phyloP scores from a whole-genome alignment of 306 rosid genomes.

The Cicer chorassanicum region DNA sequence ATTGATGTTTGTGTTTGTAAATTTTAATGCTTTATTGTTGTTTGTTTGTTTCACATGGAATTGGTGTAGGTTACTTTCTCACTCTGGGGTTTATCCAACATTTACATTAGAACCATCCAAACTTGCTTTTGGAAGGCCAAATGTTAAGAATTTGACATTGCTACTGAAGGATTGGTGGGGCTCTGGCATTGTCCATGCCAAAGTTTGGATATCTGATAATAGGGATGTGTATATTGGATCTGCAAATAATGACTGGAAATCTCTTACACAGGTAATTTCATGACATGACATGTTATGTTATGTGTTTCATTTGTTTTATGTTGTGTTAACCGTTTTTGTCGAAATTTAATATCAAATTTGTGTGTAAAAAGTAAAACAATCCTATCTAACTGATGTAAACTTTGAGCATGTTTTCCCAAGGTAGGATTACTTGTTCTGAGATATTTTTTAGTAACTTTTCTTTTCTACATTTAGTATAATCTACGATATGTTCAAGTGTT shows the following conservation, averaged over 20 bases:
- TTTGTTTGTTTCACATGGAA: conserved; percentile 22
- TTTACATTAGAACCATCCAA: conserved; percentile 68
- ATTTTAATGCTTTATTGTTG: neutral
- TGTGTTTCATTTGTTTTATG: conserved; percentile 5
- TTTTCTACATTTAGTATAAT: neutral
- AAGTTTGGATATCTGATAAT: conserved; percentile 91
- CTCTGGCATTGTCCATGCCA: conserved; percentile 89
- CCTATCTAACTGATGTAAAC: no score
- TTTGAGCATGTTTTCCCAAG: no score
- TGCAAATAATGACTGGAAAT: conserved; percentile 96
- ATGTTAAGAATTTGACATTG: conserved; percentile 82
- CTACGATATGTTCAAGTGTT: conserved; percentile 4
- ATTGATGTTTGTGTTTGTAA: conserved; percentile 13
- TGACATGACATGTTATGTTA: conserved; percentile 9
- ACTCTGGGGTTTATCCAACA: conserved; percentile 85
- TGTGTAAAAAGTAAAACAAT: no score
- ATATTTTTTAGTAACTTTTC: no score
- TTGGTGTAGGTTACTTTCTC: conserved; percentile 73
- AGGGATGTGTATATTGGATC: conserved; percentile 84
- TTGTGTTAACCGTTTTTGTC: neutral
- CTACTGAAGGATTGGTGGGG: conserved; percentile 80
- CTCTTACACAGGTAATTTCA: conserved; percentile 77
- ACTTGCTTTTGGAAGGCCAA: conserved; percentile 84
- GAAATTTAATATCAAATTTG: no score
- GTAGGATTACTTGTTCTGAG: no score